These are phyloP conservation scores for Pseudopyricularia cyperi DNA, from an alignment of 2,329 filamentous ascomycete genomes.

Conservation along the genomic window DNA sequence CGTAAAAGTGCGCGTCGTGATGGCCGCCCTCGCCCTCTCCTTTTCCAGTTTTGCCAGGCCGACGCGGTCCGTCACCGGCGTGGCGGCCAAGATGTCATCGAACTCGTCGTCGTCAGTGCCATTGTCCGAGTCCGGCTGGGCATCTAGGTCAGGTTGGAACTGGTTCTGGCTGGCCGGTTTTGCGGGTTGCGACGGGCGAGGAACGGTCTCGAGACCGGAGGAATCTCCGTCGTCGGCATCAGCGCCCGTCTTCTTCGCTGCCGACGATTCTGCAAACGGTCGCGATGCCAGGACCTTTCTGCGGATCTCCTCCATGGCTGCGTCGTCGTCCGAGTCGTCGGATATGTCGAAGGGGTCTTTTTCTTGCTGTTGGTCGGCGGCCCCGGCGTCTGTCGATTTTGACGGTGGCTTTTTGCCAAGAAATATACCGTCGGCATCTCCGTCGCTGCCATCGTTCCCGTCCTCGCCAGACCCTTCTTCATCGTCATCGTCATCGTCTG, in stretches of 20 bases:
- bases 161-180: conserved; percentile 20
- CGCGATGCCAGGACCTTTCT: conserved; percentile 85
- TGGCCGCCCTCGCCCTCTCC: conserved; percentile 33
- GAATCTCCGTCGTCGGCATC: not conserved
- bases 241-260: not conserved
- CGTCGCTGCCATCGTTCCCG: conserved; percentile 28
- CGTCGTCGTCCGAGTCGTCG: conserved; percentile 59
- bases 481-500: conserved; percentile 22
- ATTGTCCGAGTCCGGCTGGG: conserved; percentile 60
- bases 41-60: conserved; percentile 48
- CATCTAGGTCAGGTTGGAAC: conserved; percentile 48
- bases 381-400: conserved; percentile 9
- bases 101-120: conserved; percentile 65
- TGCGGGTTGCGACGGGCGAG: conserved; percentile 27
- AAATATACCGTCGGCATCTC: conserved; percentile 43
- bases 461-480: conserved; percentile 29
- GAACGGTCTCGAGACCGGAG: conserved; percentile 43
- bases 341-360: conserved; percentile 65
- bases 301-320: conserved; percentile 81
- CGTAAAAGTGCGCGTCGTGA: conserved; percentile 37
- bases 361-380: conserved; percentile 28
- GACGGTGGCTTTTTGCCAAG: conserved; percentile 38
- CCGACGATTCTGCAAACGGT: conserved; percentile 56
- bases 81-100: conserved; percentile 85
- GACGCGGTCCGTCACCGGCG: conserved; percentile 74